Evolutionary conservation across 2,329 filamentous ascomycete genomes (phyloP).

Genomic region (Lasiodiplodia sp.): DNA sequence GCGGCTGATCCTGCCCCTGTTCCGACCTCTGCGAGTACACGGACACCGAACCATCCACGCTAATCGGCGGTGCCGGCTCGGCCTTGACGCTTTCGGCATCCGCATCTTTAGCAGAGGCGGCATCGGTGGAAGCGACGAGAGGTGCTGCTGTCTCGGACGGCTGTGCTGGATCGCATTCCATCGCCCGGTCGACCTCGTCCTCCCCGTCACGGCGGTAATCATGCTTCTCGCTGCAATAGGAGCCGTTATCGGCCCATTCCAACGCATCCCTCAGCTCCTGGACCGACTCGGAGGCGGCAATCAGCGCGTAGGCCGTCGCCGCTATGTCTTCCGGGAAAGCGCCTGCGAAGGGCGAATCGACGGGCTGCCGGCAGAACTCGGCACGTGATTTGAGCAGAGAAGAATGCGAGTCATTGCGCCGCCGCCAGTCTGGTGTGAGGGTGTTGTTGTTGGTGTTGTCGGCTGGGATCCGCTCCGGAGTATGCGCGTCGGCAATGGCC

Average conservation of each 20-base stretch:
- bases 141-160: no score
- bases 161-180: no score
- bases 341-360: not conserved
- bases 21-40: not conserved
- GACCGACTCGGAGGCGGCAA: constrained; percentile 6
- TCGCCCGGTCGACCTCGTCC: not conserved
- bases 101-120: not conserved
- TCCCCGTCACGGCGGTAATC: not conserved
- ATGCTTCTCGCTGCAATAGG: not conserved
- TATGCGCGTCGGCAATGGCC: not conserved
- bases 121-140: not conserved
- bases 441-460: not conserved
- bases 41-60: not conserved
- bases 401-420: not conserved
- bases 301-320: not conserved
- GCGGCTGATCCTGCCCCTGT: not conserved
- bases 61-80: not conserved
- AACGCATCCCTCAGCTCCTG: constrained; percentile 8
- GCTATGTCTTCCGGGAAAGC: constrained; percentile 8
- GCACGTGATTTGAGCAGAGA: not conserved
- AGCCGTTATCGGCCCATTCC: not conserved
- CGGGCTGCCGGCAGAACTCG: not conserved
- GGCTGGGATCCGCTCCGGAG: not conserved
- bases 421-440: not conserved
- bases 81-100: not conserved